A percentile compares a stretch with the other conserved stretches of the same genome.
Evolutionary conservation across 2,329 filamentous ascomycete genomes (phyloP).

Genomic region (Arachnopeziza araneosa): DNA sequence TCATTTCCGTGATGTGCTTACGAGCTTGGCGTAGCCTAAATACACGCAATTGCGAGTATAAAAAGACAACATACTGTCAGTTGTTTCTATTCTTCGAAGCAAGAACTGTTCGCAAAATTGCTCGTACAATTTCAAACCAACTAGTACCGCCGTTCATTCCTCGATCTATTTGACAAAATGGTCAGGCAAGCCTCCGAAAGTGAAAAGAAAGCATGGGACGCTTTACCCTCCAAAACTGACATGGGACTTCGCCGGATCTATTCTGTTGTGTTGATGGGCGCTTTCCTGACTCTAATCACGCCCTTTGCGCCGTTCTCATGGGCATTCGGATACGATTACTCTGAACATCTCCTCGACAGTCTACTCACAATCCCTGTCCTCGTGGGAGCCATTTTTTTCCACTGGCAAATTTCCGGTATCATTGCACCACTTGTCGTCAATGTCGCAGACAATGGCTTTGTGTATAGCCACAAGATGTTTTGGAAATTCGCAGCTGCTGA

Average conservation of each 20-base stretch:
- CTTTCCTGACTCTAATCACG: constrained; percentile 15
- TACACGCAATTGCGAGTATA: background rate
- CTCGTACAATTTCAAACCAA: too few species aligned
- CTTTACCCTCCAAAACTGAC: constrained; percentile 13
- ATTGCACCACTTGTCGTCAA: constrained; percentile 8
- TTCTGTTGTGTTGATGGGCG: constrained; percentile 15
- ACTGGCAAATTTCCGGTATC: constrained; percentile 19
- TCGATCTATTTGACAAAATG: constrained; percentile 4
- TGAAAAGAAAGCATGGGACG: constrained; percentile 10
- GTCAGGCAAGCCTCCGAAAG: constrained; percentile 10
- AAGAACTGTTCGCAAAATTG: too few species aligned
- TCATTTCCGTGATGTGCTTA: background rate
- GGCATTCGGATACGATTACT: constrained; percentile 5
- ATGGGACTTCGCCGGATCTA: constrained; percentile 17
- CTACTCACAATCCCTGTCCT: constrained; percentile 15
- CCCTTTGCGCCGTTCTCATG: constrained; percentile 21
- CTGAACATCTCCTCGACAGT: constrained; percentile 14
- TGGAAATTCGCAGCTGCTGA: constrained; percentile 13
- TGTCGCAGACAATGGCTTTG: constrained; percentile 7
- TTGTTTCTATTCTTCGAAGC: background rate
- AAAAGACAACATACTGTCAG: background rate
- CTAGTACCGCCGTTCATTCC: too few species aligned
- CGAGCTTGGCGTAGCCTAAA: background rate
- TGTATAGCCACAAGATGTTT: constrained; percentile 18
- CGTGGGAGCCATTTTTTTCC: constrained; percentile 16